phyloP scores from a whole-genome alignment of 495 filamentous ascomycete genomes.

The Xylaria sp. region DNA sequence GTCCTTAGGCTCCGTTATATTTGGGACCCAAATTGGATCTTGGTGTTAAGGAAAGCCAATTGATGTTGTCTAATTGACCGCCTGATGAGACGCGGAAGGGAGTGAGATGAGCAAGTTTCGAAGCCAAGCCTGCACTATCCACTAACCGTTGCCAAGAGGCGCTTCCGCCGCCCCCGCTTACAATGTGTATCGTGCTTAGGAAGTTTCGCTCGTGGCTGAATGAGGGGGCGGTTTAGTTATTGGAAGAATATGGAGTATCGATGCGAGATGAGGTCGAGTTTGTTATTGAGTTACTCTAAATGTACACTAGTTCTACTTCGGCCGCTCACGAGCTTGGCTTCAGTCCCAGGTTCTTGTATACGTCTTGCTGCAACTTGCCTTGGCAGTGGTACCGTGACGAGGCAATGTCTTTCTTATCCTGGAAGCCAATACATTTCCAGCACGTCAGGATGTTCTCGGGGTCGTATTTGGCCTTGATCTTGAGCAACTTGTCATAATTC shows the following conservation, averaged over 20 bases:
- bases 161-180: no score
- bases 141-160: no score
- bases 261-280: background rate
- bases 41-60: background rate
- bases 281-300: background rate
- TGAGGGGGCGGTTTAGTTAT: background rate
- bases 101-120: conserved; percentile 19
- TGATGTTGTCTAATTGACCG: background rate
- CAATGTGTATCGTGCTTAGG: background rate
- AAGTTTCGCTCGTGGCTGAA: background rate
- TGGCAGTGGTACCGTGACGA: conserved; percentile 36
- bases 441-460: conserved; percentile 54
- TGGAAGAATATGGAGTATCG: background rate
- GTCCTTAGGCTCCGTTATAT: background rate
- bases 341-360: conserved; percentile 25
- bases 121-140: conserved; percentile 2
- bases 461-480: conserved; percentile 56
- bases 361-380: conserved; percentile 35
- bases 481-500: conserved; percentile 49
- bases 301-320: background rate
- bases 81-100: background rate
- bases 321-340: conserved; percentile 14
- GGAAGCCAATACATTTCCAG: conserved; percentile 56
- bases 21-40: background rate
- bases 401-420: conserved; percentile 38